phyloP scores from a whole-genome alignment of 2,329 filamentous ascomycete genomes.

The Didymella glomerata region DNA sequence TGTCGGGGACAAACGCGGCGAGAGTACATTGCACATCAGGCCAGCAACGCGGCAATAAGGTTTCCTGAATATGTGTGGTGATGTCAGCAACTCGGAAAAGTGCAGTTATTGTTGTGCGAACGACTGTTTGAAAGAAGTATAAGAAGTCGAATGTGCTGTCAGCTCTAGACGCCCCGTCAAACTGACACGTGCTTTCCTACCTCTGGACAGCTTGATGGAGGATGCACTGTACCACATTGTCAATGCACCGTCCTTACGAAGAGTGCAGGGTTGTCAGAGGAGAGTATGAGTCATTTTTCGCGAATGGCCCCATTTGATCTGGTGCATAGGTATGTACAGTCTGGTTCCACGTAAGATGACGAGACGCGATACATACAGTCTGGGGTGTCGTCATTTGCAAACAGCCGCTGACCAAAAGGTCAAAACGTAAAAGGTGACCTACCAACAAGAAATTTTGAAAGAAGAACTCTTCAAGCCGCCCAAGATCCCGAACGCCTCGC shows the following conservation, averaged over 20 bases:
- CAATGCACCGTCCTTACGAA: background rate
- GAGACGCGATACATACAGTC: background rate
- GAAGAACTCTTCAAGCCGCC: background rate
- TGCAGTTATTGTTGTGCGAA: background rate
- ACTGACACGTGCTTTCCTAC: constrained; percentile 8
- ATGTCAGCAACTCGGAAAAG: background rate
- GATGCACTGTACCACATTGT: background rate
- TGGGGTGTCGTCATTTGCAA: background rate
- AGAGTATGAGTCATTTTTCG: too few relatives aligned
- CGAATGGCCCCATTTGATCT: background rate
- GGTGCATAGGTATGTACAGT: background rate
- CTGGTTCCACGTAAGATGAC: background rate
- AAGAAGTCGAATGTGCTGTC: background rate
- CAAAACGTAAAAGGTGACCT: background rate
- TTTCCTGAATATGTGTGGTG: background rate
- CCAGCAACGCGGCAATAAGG: background rate
- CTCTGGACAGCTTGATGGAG: background rate
- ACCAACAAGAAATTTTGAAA: background rate
- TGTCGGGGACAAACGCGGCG: background rate
- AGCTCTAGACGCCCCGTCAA: constrained; percentile 9
- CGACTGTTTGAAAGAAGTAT: background rate
- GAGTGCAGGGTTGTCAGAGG: background rate
- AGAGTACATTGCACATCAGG: background rate
- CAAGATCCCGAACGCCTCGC: constrained; percentile 22
- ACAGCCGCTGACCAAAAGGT: background rate